Conservation (phyloP, 2,329 filamentous ascomycete genomes). For the Talaromyces rugulosus region DNA sequence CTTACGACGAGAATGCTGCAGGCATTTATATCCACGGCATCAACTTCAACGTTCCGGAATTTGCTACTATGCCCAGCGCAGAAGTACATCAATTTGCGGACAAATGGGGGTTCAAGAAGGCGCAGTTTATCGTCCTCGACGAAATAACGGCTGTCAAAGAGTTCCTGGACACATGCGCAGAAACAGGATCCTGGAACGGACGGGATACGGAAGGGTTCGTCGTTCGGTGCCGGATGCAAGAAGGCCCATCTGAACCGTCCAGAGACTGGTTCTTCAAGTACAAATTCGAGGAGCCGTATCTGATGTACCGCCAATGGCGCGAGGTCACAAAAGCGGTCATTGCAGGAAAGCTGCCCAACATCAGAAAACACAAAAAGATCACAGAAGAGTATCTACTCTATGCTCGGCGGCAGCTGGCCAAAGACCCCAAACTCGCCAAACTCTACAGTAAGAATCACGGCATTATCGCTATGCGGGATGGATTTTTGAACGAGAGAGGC, state of each 20-base stretch:
- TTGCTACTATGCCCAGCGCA: slow-evolving; percentile 76
- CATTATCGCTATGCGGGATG: slow-evolving; percentile 85
- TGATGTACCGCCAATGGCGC: slow-evolving; percentile 98
- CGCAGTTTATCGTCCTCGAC: slow-evolving; percentile 72
- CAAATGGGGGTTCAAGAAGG: slow-evolving; percentile 90
- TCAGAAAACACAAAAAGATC: slow-evolving; percentile 82
- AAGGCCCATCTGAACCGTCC: slow-evolving; percentile 52
- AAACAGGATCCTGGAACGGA: slow-evolving; percentile 84
- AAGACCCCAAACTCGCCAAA: slow-evolving; percentile 63
- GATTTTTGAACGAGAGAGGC: slow-evolving; percentile 78
- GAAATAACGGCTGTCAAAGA: slow-evolving; percentile 67
- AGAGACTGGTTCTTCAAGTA: slow-evolving; percentile 99
- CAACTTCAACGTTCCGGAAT: slow-evolving; percentile 91
- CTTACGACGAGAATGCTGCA: slow-evolving; percentile 75
- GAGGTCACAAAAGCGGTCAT: slow-evolving; percentile 94
- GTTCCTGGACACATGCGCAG: slow-evolving; percentile 79
- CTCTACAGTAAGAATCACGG: slow-evolving; percentile 85
- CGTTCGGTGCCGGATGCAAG: slow-evolving; percentile 72
- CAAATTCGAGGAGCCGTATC: slow-evolving; percentile 97
- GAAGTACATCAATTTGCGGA: slow-evolving; percentile 88
- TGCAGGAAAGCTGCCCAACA: slow-evolving; percentile 65
- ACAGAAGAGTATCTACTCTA: slow-evolving; percentile 88
- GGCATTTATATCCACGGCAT: slow-evolving; percentile 94
- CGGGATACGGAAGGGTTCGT: slow-evolving; percentile 97
- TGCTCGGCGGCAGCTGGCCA: slow-evolving; percentile 67